Percentiles rank a stretch among this genome's conserved stretches.
These are phyloP conservation scores for Nakazawaea ernobii DNA, from an alignment of 805 yeast genomes.

Conservation along the genomic window DNA sequence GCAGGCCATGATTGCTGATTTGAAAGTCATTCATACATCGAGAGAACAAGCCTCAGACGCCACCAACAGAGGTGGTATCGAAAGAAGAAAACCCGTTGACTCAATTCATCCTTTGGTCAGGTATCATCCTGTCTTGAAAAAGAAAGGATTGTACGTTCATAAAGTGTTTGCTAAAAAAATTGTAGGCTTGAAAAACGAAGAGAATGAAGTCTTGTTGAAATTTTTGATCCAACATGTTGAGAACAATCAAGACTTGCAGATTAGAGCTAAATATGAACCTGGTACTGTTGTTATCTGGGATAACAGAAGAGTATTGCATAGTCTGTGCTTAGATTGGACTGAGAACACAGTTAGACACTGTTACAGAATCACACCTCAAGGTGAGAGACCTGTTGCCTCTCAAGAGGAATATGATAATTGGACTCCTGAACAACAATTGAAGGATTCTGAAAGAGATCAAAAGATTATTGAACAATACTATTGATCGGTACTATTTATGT, in stretches of 20 bases:
- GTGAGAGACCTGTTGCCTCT: slow-evolving; percentile 53
- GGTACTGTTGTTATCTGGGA: slow-evolving; percentile 75
- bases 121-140: slow-evolving; percentile 65
- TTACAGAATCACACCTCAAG: slow-evolving; percentile 66
- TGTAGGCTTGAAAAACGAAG: slow-evolving; percentile 68
- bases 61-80: slow-evolving; percentile 50
- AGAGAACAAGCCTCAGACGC: slow-evolving; percentile 64
- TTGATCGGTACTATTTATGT: not conserved
- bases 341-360: slow-evolving; percentile 65
- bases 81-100: slow-evolving; percentile 58
- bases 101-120: slow-evolving; percentile 67
- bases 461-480: slow-evolving; percentile 4
- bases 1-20: slow-evolving; percentile 50
- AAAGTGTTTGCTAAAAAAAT: slow-evolving; percentile 60
- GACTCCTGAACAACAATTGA: slow-evolving; percentile 23
- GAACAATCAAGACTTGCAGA: slow-evolving; percentile 53
- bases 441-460: not conserved
- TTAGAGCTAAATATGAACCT: slow-evolving; percentile 68
- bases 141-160: slow-evolving; percentile 53
- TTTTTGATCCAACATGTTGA: slow-evolving; percentile 49
- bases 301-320: slow-evolving; percentile 64
- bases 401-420: slow-evolving; percentile 26
- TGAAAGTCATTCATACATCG: slow-evolving; percentile 67
- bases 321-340: slow-evolving; percentile 70
- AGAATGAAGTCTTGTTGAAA: slow-evolving; percentile 54